Conservation (phyloP, 2,329 filamentous ascomycete species). For the Clarireedia homoeocarpa region DNA sequence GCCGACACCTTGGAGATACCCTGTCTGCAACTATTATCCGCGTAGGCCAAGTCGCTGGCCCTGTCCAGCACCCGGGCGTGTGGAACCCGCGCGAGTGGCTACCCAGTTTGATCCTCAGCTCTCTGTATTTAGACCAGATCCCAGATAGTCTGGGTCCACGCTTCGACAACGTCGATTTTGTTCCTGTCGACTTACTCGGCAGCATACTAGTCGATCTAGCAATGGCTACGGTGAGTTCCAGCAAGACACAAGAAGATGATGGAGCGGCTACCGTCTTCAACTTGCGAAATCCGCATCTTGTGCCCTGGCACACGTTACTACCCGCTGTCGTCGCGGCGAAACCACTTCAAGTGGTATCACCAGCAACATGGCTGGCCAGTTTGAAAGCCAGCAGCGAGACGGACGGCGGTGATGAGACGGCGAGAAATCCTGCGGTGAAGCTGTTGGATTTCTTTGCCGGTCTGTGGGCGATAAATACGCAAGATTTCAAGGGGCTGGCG, state of each 20-base stretch:
- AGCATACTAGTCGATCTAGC: slow-evolving; percentile 31
- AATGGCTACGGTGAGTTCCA: not conserved
- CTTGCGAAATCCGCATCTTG: not conserved
- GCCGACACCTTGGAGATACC: not conserved
- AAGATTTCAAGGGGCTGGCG: not conserved
- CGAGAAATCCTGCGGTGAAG: not conserved
- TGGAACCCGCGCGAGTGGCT: slow-evolving; percentile 54
- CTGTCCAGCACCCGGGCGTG: slow-evolving; percentile 31
- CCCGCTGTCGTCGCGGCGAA: too few relatives aligned
- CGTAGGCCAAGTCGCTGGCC: slow-evolving; percentile 40
- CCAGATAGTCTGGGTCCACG: slow-evolving; percentile 31
- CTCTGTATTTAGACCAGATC: slow-evolving; percentile 30
- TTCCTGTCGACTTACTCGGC: slow-evolving; percentile 36
- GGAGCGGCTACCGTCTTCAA: not conserved
- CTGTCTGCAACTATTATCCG: slow-evolving; percentile 29
- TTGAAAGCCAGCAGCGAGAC: not conserved
- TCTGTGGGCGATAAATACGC: not conserved
- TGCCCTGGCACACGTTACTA: not conserved
- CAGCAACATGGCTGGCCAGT: not conserved
- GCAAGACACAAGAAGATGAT: not conserved
- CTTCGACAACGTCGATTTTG: slow-evolving; percentile 34
- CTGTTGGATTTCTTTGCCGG: not conserved
- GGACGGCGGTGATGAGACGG: not conserved
- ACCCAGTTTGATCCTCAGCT: slow-evolving; percentile 37
- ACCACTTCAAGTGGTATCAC: not conserved